Evolutionary conservation across 148 eudicot species (phyloP).

Genomic region (Diospyros kaki): DNA sequence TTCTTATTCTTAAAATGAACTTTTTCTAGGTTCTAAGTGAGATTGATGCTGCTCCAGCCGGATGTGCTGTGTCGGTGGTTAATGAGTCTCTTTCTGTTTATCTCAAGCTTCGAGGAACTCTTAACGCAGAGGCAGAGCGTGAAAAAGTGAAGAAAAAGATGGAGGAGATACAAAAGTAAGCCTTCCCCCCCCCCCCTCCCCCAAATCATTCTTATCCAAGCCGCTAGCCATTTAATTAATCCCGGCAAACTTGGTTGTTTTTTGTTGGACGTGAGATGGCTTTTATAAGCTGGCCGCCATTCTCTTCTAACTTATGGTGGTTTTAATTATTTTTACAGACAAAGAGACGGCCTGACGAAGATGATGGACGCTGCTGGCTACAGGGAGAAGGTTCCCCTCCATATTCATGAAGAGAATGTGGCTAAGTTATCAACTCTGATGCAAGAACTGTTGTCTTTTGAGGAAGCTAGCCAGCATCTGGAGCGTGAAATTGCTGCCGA

Average conservation of each 20-base stretch:
- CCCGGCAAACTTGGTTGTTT: too few relatives aligned
- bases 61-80: conserved; percentile 56
- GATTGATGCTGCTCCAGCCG: conserved; percentile 54
- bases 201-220: too few relatives aligned
- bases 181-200: background rate
- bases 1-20: background rate
- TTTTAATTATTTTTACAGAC: background rate
- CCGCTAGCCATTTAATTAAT: too few relatives aligned
- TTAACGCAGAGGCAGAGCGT: conserved; percentile 66
- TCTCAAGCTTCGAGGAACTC: conserved; percentile 48
- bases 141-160: conserved; percentile 61
- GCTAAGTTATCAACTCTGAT: conserved; percentile 45
- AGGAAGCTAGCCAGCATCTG: conserved; percentile 45
- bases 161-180: conserved; percentile 66
- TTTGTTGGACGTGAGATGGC: background rate
- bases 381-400: conserved; percentile 30
- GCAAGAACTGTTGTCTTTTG: conserved; percentile 53
- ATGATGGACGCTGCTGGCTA: conserved; percentile 29
- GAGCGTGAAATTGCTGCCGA: conserved; percentile 24
- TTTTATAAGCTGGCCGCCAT: background rate
- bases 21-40: conserved; percentile 48
- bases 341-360: conserved; percentile 25
- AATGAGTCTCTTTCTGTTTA: conserved; percentile 65
- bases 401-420: conserved; percentile 57
- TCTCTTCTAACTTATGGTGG: background rate